phyloP scores from a whole-genome alignment of 495 filamentous ascomycete species.

The Bathelium albidoporum region DNA sequence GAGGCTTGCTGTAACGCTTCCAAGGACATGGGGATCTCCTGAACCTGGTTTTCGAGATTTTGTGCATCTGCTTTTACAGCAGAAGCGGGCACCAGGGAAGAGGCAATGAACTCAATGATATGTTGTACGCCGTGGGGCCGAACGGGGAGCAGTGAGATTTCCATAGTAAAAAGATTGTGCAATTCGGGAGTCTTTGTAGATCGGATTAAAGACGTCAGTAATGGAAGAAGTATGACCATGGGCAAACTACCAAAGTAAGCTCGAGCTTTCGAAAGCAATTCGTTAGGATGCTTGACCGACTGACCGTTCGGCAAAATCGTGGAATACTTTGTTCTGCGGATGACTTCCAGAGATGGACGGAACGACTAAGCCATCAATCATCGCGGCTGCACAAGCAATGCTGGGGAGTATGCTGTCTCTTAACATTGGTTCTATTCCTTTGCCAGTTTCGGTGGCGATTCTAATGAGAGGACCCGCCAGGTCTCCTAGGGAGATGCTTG shows the following conservation, averaged over 20 bases:
- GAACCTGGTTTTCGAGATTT: conserved; percentile 27
- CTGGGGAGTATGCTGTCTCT: not conserved
- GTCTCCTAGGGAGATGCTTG: not conserved
- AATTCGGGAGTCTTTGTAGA: conserved; percentile 40
- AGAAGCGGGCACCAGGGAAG: conserved; percentile 34
- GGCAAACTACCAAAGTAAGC: conserved; percentile 27
- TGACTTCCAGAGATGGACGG: not conserved
- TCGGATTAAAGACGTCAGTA: conserved; percentile 39
- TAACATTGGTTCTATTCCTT: not conserved
- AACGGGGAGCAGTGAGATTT: conserved; percentile 54
- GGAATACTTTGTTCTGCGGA: not conserved
- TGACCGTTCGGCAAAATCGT: conserved; percentile 5
- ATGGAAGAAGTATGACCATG: conserved; percentile 36
- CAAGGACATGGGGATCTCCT: conserved; percentile 57
- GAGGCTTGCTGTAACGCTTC: conserved; percentile 61
- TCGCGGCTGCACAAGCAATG: not conserved
- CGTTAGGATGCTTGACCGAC: not conserved
- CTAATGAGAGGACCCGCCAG: not conserved
- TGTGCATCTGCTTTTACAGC: conserved; percentile 14
- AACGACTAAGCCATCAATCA: not conserved
- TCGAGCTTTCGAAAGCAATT: conserved; percentile 7
- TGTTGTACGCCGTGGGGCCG: conserved; percentile 54
- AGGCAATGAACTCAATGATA: conserved; percentile 61
- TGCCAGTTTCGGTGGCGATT: conserved; percentile 1
- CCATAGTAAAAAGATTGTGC: conserved; percentile 38